Conservation (phyloP, 108 stramenopile species). For the Skeletonema menzelii region DNA sequence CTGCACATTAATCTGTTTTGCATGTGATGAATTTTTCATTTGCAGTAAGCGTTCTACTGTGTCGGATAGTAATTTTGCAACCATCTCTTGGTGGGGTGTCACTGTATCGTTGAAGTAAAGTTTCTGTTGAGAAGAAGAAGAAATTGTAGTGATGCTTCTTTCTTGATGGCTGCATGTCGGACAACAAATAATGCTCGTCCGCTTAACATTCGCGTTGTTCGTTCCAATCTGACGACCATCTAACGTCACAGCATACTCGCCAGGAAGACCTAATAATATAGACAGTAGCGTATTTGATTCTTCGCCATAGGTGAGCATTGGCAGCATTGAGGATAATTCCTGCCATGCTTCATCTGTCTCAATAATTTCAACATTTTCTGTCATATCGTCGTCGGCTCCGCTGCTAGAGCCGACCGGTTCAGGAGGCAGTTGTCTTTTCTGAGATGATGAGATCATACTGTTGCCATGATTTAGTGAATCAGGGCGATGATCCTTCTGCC, state of each 20-base stretch:
- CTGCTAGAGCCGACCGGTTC: not conserved
- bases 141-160: not conserved
- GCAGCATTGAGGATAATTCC: slow-evolving; percentile 22
- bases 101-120: not conserved
- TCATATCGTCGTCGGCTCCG: not conserved
- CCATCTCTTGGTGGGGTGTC: not conserved
- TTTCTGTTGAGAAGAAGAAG: not conserved
- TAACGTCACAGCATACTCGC: not conserved
- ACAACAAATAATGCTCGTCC: not conserved
- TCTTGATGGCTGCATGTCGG: not conserved
- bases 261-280: slow-evolving; percentile 5
- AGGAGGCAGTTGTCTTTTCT: slow-evolving; percentile 8
- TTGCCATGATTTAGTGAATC: not conserved
- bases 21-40: not conserved
- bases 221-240: not conserved
- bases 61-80: not conserved
- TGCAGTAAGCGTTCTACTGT: not conserved
- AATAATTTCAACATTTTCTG: not conserved
- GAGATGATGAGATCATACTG: not conserved
- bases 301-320: slow-evolving; percentile 37
- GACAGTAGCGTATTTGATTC: slow-evolving; percentile 24
- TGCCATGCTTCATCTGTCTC: slow-evolving; percentile 15
- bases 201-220: not conserved
- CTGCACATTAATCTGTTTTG: not conserved
- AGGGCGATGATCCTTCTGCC: not conserved